Evolutionary conservation across 176 grass and related monocot genomes (phyloP).

Genomic region (Cenchrus americanus): DNA sequence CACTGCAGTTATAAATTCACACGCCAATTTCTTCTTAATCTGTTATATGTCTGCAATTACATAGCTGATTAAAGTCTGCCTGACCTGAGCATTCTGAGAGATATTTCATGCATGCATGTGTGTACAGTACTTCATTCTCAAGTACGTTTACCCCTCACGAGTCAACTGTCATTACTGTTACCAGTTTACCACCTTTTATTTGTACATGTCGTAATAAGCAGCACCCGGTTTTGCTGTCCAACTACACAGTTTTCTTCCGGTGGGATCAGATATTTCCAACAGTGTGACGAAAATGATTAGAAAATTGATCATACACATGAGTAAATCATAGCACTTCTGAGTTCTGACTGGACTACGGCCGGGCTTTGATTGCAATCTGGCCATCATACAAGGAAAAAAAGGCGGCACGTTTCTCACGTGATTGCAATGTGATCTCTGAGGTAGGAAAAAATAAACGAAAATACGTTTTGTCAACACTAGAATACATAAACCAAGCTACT

Average conservation of each 20-base stretch:
- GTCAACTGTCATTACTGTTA: not conserved
- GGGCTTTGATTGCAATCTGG: not conserved
- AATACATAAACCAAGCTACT: too few species aligned
- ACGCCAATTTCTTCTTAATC: not conserved
- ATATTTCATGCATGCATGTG: not conserved
- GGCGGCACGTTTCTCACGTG: not conserved
- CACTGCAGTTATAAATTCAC: not conserved
- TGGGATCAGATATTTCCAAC: not conserved
- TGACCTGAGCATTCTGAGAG: too few species aligned
- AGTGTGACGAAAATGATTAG: too few species aligned
- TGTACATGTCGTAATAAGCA: not conserved
- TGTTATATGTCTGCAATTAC: too few species aligned
- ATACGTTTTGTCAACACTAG: too few species aligned
- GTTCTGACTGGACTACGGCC: not conserved
- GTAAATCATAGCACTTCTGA: not conserved
- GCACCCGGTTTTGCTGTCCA: not conserved
- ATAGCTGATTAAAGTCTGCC: too few species aligned
- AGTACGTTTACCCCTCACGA: not conserved
- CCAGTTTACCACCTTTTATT: not conserved
- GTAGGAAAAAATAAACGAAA: too few species aligned
- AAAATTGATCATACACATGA: too few species aligned
- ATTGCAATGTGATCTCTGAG: not conserved
- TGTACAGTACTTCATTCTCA: not conserved
- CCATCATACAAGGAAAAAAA: not conserved
- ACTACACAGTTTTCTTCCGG: not conserved